phyloP scores from a whole-genome alignment of 2,329 filamentous ascomycete genomes.

The Thermoascus crustaceus region DNA sequence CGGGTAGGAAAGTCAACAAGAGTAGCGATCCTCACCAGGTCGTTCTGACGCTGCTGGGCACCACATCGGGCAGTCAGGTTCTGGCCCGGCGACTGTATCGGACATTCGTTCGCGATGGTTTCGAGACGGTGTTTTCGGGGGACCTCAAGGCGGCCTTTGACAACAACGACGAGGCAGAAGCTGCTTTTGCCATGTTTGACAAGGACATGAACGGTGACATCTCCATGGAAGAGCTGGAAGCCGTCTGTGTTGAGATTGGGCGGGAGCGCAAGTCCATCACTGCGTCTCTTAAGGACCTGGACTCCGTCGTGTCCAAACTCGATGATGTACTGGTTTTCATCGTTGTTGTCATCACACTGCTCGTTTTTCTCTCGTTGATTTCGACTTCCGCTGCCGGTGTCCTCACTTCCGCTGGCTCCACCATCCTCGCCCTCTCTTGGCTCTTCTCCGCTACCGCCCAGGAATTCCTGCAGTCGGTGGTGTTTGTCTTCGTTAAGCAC shows the following conservation, averaged over 20 bases:
- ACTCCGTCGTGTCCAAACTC: constrained; percentile 85
- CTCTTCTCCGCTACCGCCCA: constrained; percentile 86
- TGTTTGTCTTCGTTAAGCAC: constrained; percentile 96
- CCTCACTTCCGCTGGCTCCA: constrained; percentile 79
- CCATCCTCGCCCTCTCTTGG: constrained; percentile 85
- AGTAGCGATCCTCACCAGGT: constrained; percentile 79
- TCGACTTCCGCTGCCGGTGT: constrained; percentile 85
- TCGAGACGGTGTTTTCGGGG: constrained; percentile 67
- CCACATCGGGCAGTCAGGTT: constrained; percentile 66
- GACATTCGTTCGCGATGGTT: constrained; percentile 67
- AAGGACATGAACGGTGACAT: constrained; percentile 96
- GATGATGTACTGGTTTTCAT: constrained; percentile 85
- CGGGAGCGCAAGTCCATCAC: constrained; percentile 93
- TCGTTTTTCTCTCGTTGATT: constrained; percentile 83
- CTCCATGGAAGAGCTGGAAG: constrained; percentile 87
- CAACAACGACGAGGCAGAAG: constrained; percentile 75
- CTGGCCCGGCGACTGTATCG: constrained; percentile 82
- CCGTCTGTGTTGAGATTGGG: constrained; percentile 88
- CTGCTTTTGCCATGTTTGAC: constrained; percentile 87
- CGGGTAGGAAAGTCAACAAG: constrained; percentile 59
- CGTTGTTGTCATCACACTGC: constrained; percentile 67
- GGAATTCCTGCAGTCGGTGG: constrained; percentile 86
- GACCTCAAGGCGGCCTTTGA: constrained; percentile 74
- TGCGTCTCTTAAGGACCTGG: constrained; percentile 86
- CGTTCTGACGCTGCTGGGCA: constrained; percentile 66